Evolutionary conservation across 2,329 filamentous ascomycete species (phyloP).

Genomic region (Sporothrix luriei): DNA sequence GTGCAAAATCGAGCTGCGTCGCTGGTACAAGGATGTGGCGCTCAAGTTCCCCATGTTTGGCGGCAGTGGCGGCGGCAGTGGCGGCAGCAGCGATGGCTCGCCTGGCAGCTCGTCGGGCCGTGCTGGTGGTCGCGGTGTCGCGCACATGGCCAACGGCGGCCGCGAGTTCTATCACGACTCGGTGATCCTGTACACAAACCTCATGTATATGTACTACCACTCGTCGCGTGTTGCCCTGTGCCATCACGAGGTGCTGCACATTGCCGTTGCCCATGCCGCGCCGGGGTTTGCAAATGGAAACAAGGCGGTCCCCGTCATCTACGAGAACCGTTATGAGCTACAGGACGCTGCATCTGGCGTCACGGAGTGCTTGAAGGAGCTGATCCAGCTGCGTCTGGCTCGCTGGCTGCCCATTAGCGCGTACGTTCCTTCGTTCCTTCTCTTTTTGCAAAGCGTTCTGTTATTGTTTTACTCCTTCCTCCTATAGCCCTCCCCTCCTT

Average conservation of each 20-base stretch:
- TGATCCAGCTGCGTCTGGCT: slow-evolving; percentile 35
- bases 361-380: slow-evolving; percentile 35
- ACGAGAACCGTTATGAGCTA: slow-evolving; percentile 35
- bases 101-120: background rate
- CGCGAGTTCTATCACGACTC: slow-evolving; percentile 34
- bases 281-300: slow-evolving; percentile 35
- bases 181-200: slow-evolving; percentile 36
- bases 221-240: slow-evolving; percentile 36
- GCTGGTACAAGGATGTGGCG: slow-evolving; percentile 33
- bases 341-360: slow-evolving; percentile 35
- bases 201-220: slow-evolving; percentile 37
- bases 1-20: slow-evolving; percentile 34
- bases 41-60: slow-evolving; percentile 33
- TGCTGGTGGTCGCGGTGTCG: background rate
- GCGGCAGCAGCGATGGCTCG: background rate
- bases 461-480: background rate
- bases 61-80: slow-evolving; percentile 25
- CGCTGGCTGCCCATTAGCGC: slow-evolving; percentile 37
- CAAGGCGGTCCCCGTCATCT: slow-evolving; percentile 26
- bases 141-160: slow-evolving; percentile 7
- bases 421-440: background rate
- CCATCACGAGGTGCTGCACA: slow-evolving; percentile 39
- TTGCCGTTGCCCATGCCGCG: slow-evolving; percentile 47
- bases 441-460: background rate
- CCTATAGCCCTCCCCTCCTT: background rate